Conservation (phyloP, 2,329 filamentous ascomycete genomes). For the Pseudogymnoascus pannorum region DNA sequence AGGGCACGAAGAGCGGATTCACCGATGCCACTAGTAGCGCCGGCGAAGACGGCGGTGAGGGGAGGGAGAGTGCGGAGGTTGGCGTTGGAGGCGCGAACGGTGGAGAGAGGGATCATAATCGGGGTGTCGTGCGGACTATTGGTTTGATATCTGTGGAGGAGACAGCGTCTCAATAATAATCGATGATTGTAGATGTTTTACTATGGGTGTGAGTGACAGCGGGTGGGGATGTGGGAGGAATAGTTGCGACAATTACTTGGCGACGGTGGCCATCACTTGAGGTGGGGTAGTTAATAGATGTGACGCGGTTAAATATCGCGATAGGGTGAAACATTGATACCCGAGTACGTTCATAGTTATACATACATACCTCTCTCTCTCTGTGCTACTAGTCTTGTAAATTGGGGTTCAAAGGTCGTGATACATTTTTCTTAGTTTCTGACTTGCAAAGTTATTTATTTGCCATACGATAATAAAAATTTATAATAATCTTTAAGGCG, state of each 20-base stretch:
- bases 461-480: too few relatives aligned
- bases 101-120: constrained; percentile 11
- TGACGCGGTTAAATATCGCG: not conserved
- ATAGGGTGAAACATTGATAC: not conserved
- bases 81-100: constrained; percentile 12
- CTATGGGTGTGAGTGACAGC: not conserved
- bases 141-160: not conserved
- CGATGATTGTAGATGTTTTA: not conserved
- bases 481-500: too few relatives aligned
- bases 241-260: not conserved
- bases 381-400: not conserved
- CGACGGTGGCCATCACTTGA: not conserved
- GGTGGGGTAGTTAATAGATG: not conserved
- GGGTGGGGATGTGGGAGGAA: not conserved
- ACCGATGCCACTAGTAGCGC: constrained; percentile 12
- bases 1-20: constrained; percentile 6
- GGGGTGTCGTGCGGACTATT: not conserved
- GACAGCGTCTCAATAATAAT: not conserved
- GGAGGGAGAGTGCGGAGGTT: not conserved
- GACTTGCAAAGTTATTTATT: too few relatives aligned
- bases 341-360: not conserved
- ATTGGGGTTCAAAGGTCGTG: too few relatives aligned
- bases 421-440: not conserved
- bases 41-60: constrained; percentile 10
- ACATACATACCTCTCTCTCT: too few relatives aligned